phyloP scores from a whole-genome alignment of 345 rosid genomes.

The Salix udensis region DNA sequence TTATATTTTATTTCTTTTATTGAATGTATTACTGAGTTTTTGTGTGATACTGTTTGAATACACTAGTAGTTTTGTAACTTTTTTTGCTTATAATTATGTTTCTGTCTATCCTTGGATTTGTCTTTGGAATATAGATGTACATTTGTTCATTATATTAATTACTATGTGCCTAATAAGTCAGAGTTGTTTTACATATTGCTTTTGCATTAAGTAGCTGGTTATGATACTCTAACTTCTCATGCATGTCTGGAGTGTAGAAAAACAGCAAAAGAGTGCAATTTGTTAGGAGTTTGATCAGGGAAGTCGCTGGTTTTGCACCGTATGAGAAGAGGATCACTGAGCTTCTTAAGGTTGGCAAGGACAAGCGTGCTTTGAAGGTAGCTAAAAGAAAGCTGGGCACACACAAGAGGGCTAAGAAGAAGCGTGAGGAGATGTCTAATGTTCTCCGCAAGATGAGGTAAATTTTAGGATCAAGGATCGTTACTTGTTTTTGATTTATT shows the following conservation, averaged over 20 bases:
- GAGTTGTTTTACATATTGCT: neutral
- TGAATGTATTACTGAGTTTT: neutral
- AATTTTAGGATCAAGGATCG: neutral
- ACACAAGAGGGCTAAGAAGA: constrained; percentile 88
- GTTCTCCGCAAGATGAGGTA: constrained; percentile 85
- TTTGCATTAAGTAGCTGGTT: neutral
- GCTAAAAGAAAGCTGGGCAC: constrained; percentile 87
- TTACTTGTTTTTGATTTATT: neutral
- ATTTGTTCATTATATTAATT: neutral
- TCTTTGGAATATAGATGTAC: neutral
- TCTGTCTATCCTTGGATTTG: neutral
- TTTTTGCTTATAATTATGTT: neutral
- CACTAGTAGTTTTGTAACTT: neutral
- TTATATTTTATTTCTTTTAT: neutral
- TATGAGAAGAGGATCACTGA: constrained; percentile 86
- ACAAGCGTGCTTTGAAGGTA: constrained; percentile 77
- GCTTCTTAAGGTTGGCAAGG: constrained; percentile 86
- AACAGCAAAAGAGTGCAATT: constrained; percentile 74
- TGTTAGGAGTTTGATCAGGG: constrained; percentile 63
- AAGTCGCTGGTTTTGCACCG: constrained; percentile 88
- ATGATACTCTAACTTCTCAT: neutral
- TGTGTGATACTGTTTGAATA: neutral
- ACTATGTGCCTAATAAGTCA: neutral
- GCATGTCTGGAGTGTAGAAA: constrained; percentile 38
- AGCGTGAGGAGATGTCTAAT: constrained; percentile 86